Evolutionary conservation across 2,329 filamentous ascomycete genomes (phyloP).

Genomic region (Trichoderma sp.): DNA sequence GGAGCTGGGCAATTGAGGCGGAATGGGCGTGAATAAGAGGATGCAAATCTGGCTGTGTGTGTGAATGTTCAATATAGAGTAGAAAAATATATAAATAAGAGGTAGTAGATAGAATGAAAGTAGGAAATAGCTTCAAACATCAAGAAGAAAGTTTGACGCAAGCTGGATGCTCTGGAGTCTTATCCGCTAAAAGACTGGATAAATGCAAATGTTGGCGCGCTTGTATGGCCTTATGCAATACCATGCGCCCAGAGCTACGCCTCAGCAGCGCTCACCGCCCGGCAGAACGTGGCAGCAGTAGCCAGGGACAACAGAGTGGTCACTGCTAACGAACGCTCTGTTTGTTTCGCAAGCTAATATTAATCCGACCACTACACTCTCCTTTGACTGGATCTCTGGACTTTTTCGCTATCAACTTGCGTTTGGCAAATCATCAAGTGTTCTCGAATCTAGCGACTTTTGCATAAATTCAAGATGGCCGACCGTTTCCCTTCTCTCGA

Average conservation of each 20-base stretch:
- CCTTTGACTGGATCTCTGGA: constrained; percentile 1
- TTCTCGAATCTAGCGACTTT: not conserved
- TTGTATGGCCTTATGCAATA: constrained; percentile 31
- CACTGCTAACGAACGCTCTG: constrained; percentile 13
- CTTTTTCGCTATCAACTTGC: not conserved
- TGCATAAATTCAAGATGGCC: constrained; percentile 57
- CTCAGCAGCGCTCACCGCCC: constrained; percentile 36
- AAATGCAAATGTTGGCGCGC: constrained; percentile 30
- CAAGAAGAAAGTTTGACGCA: constrained; percentile 29
- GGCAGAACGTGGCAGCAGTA: constrained; percentile 39
- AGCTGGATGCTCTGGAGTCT: constrained; percentile 26
- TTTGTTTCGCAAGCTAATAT: constrained; percentile 9
- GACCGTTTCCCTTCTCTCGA: constrained; percentile 79
- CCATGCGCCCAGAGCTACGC: constrained; percentile 15
- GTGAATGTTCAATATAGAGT: not conserved
- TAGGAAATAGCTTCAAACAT: not conserved
- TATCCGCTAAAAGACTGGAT: constrained; percentile 28
- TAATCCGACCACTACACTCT: constrained; percentile 6
- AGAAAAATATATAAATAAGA: not conserved
- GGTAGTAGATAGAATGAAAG: not conserved
- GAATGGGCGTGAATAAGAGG: not conserved
- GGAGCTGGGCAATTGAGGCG: not conserved
- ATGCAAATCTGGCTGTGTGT: not conserved
- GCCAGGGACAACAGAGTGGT: constrained; percentile 24
- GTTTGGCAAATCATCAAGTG: not conserved